Evolutionary conservation across 495 filamentous ascomycete species (phyloP), one percentile per base, ranked within the genome.

Genomic region (Wilcoxina mikolae): DNA sequence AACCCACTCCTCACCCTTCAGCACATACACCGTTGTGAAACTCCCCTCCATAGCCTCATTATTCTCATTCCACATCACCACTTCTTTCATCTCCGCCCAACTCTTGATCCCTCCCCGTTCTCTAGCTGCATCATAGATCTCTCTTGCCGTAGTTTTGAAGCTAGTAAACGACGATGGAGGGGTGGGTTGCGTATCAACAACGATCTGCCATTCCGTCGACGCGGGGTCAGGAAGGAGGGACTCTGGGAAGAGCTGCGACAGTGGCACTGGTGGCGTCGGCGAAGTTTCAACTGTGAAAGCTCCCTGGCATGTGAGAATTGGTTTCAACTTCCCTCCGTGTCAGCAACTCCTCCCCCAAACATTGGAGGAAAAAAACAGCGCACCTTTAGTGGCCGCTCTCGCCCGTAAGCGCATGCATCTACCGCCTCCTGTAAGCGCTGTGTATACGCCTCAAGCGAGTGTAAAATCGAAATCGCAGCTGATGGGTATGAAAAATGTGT

Each of bases 21-120:
- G 81, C 58, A 95, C 84, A 65, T 87, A 94, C 1, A 84, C 77
- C 11, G 42, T 65, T 1, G 83, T 85, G 25, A 83, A 76, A 58
- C 81, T 87, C 17, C 86, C 86, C 65, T 98, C 91, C 81, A 93
- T 93, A 7, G 94, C 68, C 52, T 87, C 77, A 1, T 76, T 75
- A 22, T 74, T 63, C 1, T 68, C 67, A 62, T 84, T 87, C 51
- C 87, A 71, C 24, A 95, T 62, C 25, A 95, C 71, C 4, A 91
- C 83, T 65, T 95, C 88, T 17, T 73, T 74, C 39, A 67, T 66
- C 29, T 80, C 76, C 0, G 69, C 61, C 2, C 70, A 71, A 2
- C 67, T 71, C 2, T 23, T 56, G 47, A 91, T 81, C 0, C 70
- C 72, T 0, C 72, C 74, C 2, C 81, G 69, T 11, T 69, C 61